Evolutionary conservation across 1,284 basidiomycete species (phyloP).

Genomic region (Tausonia pullulans): DNA sequence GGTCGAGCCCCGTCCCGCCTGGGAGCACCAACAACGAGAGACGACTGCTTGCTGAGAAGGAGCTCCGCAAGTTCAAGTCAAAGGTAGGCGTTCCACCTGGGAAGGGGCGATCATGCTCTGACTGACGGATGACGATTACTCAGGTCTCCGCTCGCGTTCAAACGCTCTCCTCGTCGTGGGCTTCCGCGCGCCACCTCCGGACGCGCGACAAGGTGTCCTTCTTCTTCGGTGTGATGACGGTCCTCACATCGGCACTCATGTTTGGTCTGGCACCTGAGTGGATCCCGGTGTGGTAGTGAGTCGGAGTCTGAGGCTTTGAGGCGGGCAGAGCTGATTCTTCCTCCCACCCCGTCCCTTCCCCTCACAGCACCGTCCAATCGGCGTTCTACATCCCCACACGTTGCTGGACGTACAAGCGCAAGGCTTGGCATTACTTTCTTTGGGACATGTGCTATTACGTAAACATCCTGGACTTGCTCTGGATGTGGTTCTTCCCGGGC

Average conservation of each 20-base stretch:
- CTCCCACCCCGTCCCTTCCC: background rate
- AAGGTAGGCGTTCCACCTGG: conserved; percentile 42
- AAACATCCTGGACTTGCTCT: conserved; percentile 77
- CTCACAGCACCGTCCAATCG: conserved; percentile 48
- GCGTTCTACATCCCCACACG: conserved; percentile 69
- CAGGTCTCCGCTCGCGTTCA: conserved; percentile 67
- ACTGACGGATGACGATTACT: background rate
- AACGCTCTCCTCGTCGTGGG: conserved; percentile 59
- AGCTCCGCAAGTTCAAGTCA: conserved; percentile 65
- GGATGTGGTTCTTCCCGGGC: conserved; percentile 68
- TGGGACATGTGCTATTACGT: conserved; percentile 68
- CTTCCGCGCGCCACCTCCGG: conserved; percentile 78
- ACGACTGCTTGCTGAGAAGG: conserved; percentile 59
- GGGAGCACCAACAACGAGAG: conserved; percentile 25
- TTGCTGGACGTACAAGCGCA: conserved; percentile 72
- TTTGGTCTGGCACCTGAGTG: conserved; percentile 74
- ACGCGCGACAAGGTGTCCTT: conserved; percentile 79
- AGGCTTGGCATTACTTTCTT: conserved; percentile 72
- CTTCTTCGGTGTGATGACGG: conserved; percentile 77
- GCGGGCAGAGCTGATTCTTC: conserved; percentile 35
- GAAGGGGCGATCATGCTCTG: conserved; percentile 1
- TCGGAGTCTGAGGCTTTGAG: conserved; percentile 26
- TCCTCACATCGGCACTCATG: conserved; percentile 69
- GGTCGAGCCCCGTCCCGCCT: background rate
- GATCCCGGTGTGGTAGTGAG: conserved; percentile 37